These are phyloP conservation scores for Calonectria montana DNA, from an alignment of 2,329 filamentous ascomycete genomes.

Conservation along the genomic window DNA sequence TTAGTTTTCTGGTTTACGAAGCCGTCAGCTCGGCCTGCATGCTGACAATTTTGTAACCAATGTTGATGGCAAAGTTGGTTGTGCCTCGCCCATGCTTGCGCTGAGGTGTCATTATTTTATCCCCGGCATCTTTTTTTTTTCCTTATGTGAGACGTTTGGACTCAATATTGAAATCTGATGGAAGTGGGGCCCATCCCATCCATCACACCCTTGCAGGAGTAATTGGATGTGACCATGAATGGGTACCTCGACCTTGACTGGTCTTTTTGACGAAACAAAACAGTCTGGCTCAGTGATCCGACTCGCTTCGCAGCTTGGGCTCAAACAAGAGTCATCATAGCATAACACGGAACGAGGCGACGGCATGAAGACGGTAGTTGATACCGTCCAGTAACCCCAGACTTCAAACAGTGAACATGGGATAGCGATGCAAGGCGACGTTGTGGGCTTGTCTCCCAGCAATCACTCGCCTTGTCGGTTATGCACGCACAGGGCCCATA, in stretches of 20 bases:
- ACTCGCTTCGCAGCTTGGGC: conserved; percentile 9
- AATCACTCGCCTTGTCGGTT: conserved; percentile 12
- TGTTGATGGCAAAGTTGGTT: not conserved
- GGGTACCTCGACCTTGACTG: not conserved
- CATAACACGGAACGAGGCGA: not conserved
- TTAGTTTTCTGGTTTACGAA: not conserved
- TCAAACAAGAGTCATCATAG: not conserved
- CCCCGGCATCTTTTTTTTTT: not conserved
- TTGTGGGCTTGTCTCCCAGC: not conserved
- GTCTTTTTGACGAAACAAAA: conserved; percentile 35
- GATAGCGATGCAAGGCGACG: not conserved
- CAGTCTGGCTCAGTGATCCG: conserved; percentile 28
- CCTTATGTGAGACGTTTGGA: not conserved
- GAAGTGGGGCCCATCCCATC: not conserved
- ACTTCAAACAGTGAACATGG: not conserved
- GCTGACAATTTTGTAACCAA: not conserved
- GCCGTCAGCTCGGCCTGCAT: not conserved
- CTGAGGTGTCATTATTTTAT: not conserved
- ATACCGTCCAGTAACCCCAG: not conserved
- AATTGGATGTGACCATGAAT: conserved; percentile 7
- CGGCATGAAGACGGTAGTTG: not conserved
- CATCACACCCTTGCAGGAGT: not conserved
- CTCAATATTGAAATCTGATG: conserved; percentile 5
- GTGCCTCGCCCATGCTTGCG: not conserved
- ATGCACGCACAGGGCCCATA: conserved; percentile 10